Base-by-base conservation (phyloP, 164 flowering plant species). In the Santalum album region DNA sequence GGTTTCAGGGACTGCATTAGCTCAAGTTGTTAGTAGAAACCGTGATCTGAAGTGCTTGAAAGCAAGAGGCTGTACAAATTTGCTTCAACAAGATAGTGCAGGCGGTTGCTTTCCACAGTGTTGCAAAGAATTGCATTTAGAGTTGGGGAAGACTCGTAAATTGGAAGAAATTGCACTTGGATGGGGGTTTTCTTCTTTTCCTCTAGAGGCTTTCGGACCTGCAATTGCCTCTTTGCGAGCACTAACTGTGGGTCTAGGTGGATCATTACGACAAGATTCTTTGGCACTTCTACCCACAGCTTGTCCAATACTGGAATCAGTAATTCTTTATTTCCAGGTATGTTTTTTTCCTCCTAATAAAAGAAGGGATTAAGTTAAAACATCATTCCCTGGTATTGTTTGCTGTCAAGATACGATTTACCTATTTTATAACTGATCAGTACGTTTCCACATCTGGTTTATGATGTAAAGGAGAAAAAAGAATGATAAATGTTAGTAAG, bases 271-370 rank as follows among this genome's bases (percentile, higher is more conserved):
- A 40, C 68, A 74, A 49, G 67, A 67, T 46, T 78, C 72, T 3
- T 63, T 85, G 36, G 53, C 36, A 35, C 64, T 58, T 47, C 67
- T 88, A 47, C 71, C 85, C n/a, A 44, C 55, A 6, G 18, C 57
- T 36, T 83, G 86, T 72, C 96, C 92, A 26, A 39, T 69, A 62
- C 72, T 85, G 25, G 84, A 84, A 73, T 64, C 75, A 3, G 55
- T 88, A 46, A 47, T 69, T 64, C 80, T 88, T 55, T 44, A 75
- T 60, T 88, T 85, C 69, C 96, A 88, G 86, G 92, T 84, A 75
- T 49, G 40, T n/a, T n/a, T n/a, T n/a, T n/a, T n/a, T n/a, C n/a
- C n/a, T n/a, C n/a, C n/a, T n/a, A n/a, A n/a, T n/a, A n/a, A n/a
- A n/a, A n/a, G n/a, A n/a, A n/a, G n/a, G n/a, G n/a, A n/a, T n/a